These are phyloP conservation scores for Fusarium guadeloupense DNA, from an alignment of 2,329 filamentous ascomycete species.

Conservation along the genomic window DNA sequence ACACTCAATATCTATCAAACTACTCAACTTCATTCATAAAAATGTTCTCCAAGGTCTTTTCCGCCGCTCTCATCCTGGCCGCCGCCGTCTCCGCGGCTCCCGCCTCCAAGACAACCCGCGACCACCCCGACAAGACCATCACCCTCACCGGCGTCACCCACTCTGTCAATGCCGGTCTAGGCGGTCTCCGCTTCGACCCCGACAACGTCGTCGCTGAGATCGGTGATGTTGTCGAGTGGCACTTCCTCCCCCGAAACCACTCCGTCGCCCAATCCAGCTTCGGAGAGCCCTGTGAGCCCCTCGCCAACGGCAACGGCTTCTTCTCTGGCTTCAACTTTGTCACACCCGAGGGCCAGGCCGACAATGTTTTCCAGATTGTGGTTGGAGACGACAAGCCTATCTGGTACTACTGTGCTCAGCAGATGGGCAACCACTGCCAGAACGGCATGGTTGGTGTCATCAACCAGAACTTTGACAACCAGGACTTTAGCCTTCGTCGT, in stretches of 20 bases:
- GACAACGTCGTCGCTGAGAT: conserved; percentile 57
- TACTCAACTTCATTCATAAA: conserved; percentile 7
- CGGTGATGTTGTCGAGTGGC: conserved; percentile 64
- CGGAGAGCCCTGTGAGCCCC: conserved; percentile 54
- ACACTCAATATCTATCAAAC: neutral
- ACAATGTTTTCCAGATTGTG: conserved; percentile 56
- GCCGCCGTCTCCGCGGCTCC: conserved; percentile 46
- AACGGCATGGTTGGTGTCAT: conserved; percentile 60
- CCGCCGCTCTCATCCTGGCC: conserved; percentile 43
- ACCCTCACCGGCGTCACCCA: conserved; percentile 54
- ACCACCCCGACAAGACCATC: conserved; percentile 46
- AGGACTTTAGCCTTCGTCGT: conserved; percentile 50
- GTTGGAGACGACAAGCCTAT: conserved; percentile 54
- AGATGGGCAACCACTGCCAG: conserved; percentile 56
- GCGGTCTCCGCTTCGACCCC: conserved; percentile 60
- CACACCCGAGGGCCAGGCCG: conserved; percentile 48
- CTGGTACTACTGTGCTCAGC: conserved; percentile 58
- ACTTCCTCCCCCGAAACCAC: conserved; percentile 63
- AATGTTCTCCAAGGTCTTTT: conserved; percentile 48
- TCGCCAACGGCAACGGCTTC: conserved; percentile 52
- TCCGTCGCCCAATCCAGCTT: conserved; percentile 57
- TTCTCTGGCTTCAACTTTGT: conserved; percentile 58
- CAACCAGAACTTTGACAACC: conserved; percentile 57
- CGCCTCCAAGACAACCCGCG: conserved; percentile 44
- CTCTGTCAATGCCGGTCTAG: conserved; percentile 56